Percentiles rank a stretch among this genome's conserved stretches.
phyloP scores from a whole-genome alignment of 805 yeast species.

The Ascoidea asiatica region DNA sequence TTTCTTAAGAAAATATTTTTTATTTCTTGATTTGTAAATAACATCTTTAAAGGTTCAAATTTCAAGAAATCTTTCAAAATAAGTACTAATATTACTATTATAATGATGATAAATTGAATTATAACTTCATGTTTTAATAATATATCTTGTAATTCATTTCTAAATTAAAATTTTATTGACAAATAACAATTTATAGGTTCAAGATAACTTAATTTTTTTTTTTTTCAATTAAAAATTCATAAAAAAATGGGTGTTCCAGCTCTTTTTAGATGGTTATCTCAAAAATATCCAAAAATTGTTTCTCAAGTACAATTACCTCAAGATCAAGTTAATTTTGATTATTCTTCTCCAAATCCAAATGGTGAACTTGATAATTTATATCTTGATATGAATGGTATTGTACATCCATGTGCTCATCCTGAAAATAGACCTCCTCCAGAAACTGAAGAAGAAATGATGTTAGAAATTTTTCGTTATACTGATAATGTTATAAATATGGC shows the following conservation, averaged over 20 bases:
- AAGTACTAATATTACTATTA: no score
- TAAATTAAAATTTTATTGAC: no score
- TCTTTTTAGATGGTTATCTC: constrained; percentile 88
- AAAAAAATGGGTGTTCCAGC: constrained; percentile 96
- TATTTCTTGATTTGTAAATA: no score
- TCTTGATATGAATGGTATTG: constrained; percentile 97
- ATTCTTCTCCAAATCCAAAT: constrained; percentile 74
- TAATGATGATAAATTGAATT: no score
- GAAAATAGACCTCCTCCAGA: constrained; percentile 93
- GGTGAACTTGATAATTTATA: constrained; percentile 92
- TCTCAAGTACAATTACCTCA: constrained; percentile 48
- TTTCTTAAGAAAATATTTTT: no score
- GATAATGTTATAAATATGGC: constrained; percentile 89
- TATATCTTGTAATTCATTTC: no score
- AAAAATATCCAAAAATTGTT: constrained; percentile 87
- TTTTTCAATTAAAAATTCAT: no score
- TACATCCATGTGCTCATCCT: constrained; percentile 98
- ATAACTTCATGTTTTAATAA: no score
- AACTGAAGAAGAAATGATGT: constrained; percentile 92
- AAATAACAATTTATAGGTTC: no score
- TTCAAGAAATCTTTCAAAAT: no score
- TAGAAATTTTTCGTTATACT: constrained; percentile 86
- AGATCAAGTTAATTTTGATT: constrained; percentile 52
- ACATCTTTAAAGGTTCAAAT: no score
- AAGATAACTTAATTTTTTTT: no score